Conservation (phyloP, 768 basidiomycete genomes). For the Udeniomyces megalosporus region DNA sequence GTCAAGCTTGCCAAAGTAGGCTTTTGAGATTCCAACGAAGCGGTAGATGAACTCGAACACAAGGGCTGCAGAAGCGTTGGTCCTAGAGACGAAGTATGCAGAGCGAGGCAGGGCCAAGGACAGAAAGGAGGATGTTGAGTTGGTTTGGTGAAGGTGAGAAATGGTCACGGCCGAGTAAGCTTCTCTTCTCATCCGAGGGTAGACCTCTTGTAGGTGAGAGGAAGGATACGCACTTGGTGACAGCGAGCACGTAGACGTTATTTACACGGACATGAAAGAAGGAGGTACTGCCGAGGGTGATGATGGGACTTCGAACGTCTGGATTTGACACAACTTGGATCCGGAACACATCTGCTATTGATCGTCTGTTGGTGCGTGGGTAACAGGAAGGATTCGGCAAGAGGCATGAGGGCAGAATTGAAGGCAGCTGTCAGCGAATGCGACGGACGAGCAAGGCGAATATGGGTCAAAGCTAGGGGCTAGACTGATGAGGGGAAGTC, state of each 20-base stretch:
- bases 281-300: conserved; percentile 91
- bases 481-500: no score
- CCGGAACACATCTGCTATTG: conserved; percentile 92
- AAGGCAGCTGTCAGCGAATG: background rate
- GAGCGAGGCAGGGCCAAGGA: background rate
- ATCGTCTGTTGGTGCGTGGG: conserved; percentile 45
- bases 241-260: conserved; percentile 87
- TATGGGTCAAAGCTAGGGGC: no score
- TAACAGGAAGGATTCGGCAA: background rate
- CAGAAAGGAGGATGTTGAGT: background rate
- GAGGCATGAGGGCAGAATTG: background rate
- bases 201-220: background rate
- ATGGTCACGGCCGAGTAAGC: background rate
- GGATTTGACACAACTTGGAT: conserved; percentile 98
- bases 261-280: conserved; percentile 96
- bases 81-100: conserved; percentile 35
- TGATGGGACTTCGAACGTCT: conserved; percentile 90
- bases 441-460: background rate
- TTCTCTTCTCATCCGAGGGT: background rate
- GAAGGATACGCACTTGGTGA: conserved; percentile 61
- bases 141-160: no score
- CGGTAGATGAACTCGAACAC: conserved; percentile 97
- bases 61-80: conserved; percentile 90
- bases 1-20: conserved; percentile 96
- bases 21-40: conserved; percentile 81